Evolutionary conservation across 139 green algal species (phyloP), one percentile per base, ranked within the genome.

Genomic region (Yamagishiella unicocca): DNA sequence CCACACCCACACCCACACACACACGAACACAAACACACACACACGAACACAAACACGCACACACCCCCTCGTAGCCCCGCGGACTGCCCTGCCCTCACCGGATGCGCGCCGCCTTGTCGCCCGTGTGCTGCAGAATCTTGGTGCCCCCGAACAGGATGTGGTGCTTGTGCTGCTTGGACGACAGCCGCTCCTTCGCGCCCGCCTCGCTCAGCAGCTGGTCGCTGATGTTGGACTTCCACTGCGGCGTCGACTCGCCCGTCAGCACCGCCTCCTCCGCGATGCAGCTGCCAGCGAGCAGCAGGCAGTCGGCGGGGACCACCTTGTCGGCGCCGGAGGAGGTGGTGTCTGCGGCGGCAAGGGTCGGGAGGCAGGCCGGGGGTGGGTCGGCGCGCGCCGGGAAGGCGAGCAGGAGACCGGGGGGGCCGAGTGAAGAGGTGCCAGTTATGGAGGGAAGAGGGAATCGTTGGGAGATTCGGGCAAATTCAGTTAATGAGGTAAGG

Each of bases 241-340:
- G 95, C 3, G 96, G 96, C 0, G 95, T 98, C 14, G 91, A 96
- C 93, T 98, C 96, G 31, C 97, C 97, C 17, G 97, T 99, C 25
- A 99, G 93, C 72, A 99, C 96, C 6, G 98, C 95, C 91, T 99
- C 98, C 86, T 99, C 98, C 50, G 96, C 95, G 61, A 99, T 99
- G 90, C 92, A 96, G 50, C 82, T 97, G 53, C 98, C 98, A 0
- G 94, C 94, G 64, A 99, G 88, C 77, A 99, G 92, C 89, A 99
- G 91, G 85, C 93, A 92, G 87, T 99, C 98, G 64, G 96, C 95
- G 53, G 93, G 96, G 35, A 99, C 93, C 72, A 97, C 93, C 68
- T 93, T 53, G 50, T 97, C 71, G 19, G 25, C 29, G 66, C 64
- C 68, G 54, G 78, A n/a, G 27, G 62, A 33, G 66, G 75, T 53